Evolutionary conservation across 768 basidiomycete species (phyloP).

Genomic region (Gloeophyllum trabeum): DNA sequence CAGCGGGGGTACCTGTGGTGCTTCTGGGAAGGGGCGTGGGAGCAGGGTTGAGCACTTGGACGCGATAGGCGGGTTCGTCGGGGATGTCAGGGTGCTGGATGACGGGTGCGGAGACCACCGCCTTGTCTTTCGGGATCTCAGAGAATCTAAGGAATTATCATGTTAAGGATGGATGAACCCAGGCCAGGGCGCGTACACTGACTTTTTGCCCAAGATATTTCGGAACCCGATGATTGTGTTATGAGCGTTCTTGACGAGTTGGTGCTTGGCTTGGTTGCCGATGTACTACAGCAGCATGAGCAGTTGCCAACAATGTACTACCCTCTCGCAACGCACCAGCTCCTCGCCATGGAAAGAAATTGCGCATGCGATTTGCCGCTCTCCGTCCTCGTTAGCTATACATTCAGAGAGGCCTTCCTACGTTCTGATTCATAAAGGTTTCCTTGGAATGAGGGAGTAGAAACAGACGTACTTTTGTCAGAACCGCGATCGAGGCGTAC

Average conservation of each 20-base stretch:
- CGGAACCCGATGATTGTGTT: constrained; percentile 96
- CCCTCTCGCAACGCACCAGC: constrained; percentile 43
- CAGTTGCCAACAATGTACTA: not conserved
- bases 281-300: constrained; percentile 56
- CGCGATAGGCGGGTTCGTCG: constrained; percentile 75
- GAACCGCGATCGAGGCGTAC: constrained; percentile 89
- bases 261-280: constrained; percentile 88
- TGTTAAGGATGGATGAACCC: not conserved
- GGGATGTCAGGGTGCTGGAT: constrained; percentile 64
- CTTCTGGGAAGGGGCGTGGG: constrained; percentile 57
- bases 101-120: constrained; percentile 51
- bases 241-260: constrained; percentile 88
- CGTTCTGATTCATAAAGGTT: not conserved
- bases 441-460: not conserved
- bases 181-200: constrained; percentile 11
- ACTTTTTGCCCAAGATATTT: constrained; percentile 90
- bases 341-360: constrained; percentile 88
- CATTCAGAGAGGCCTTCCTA: constrained; percentile 89
- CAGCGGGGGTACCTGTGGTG: constrained; percentile 45
- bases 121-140: constrained; percentile 46
- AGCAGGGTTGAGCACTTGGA: constrained; percentile 69
- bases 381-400: constrained; percentile 97
- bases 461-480: constrained; percentile 64
- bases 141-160: constrained; percentile 48
- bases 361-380: constrained; percentile 94